phyloP scores from a whole-genome alignment of 2,329 filamentous ascomycete genomes.

The Phoma sp. region DNA sequence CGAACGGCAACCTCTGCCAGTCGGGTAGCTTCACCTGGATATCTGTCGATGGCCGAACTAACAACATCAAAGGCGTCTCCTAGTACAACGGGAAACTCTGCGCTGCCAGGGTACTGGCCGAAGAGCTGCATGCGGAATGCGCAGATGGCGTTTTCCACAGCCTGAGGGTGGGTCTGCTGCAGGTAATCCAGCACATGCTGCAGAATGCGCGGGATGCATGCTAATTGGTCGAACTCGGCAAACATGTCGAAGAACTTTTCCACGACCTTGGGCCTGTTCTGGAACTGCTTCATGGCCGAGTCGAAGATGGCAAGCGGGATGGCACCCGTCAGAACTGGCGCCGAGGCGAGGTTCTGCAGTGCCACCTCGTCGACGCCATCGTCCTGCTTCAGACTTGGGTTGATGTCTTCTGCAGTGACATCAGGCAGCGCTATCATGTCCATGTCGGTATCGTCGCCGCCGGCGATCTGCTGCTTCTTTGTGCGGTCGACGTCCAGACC shows the following conservation, averaged over 20 bases:
- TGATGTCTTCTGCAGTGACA: slow-evolving; percentile 68
- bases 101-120: slow-evolving; percentile 66
- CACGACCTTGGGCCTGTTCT: slow-evolving; percentile 69
- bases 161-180: slow-evolving; percentile 62
- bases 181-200: slow-evolving; percentile 75
- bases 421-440: slow-evolving; percentile 65
- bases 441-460: slow-evolving; percentile 51
- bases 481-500: slow-evolving; percentile 62
- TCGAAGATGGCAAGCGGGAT: slow-evolving; percentile 94
- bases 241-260: slow-evolving; percentile 84
- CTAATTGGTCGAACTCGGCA: slow-evolving; percentile 69
- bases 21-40: slow-evolving; percentile 41
- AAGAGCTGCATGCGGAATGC: slow-evolving; percentile 74
- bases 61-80: slow-evolving; percentile 69
- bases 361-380: slow-evolving; percentile 58
- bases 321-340: slow-evolving; percentile 87
- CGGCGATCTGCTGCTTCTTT: slow-evolving; percentile 52
- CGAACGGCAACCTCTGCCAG: slow-evolving; percentile 57
- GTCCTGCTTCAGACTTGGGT: slow-evolving; percentile 60
- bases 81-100: slow-evolving; percentile 76
- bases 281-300: slow-evolving; percentile 78
- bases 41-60: slow-evolving; percentile 55
- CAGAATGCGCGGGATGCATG: slow-evolving; percentile 70
- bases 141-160: slow-evolving; percentile 68
- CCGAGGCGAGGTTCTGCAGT: slow-evolving; percentile 70